phyloP scores from a whole-genome alignment of 225 moss, liverwort and hornwort genomes.

The Pseudisothecium myosuroides region DNA sequence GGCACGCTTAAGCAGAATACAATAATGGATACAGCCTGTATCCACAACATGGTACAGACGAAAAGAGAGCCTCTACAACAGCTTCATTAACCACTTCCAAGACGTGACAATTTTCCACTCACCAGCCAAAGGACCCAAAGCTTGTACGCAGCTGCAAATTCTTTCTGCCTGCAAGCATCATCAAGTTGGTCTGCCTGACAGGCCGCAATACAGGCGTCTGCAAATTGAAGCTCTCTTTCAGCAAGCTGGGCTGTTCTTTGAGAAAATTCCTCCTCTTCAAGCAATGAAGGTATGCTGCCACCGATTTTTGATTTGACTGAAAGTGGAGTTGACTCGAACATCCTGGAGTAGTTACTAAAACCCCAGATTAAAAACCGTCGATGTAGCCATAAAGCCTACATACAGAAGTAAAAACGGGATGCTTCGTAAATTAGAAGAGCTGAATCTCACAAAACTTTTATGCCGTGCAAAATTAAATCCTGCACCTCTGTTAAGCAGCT shows the following conservation, averaged over 20 bases:
- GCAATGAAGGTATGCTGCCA: constrained; percentile 5
- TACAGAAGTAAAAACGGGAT: not conserved
- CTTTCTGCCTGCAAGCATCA: constrained; percentile 62
- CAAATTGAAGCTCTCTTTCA: constrained; percentile 59
- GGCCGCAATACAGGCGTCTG: constrained; percentile 50
- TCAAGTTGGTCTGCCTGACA: constrained; percentile 35
- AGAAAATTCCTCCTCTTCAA: constrained; percentile 1
- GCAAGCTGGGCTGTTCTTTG: constrained; percentile 9
- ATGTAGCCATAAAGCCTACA: constrained; percentile 66
- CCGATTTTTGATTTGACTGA: not conserved
- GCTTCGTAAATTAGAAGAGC: not conserved
- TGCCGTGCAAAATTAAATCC: not conserved
- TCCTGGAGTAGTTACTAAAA: constrained; percentile 20
- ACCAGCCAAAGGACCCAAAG: constrained; percentile 77
- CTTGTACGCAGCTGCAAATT: constrained; percentile 85
- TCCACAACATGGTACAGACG: not conserved
- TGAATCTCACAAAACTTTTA: not conserved
- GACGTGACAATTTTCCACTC: constrained; percentile 2
- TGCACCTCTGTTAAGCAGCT: not conserved
- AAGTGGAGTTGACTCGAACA: constrained; percentile 9
- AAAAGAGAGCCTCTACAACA: not conserved
- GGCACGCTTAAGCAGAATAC: not conserved
- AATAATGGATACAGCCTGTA: not conserved
- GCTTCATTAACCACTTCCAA: not conserved
- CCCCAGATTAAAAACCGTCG: constrained; percentile 51